Percentiles rank a stretch among this genome's conserved stretches.
Conservation (phyloP, 2,329 filamentous ascomycete genomes). For the Colletotrichum truncatum region DNA sequence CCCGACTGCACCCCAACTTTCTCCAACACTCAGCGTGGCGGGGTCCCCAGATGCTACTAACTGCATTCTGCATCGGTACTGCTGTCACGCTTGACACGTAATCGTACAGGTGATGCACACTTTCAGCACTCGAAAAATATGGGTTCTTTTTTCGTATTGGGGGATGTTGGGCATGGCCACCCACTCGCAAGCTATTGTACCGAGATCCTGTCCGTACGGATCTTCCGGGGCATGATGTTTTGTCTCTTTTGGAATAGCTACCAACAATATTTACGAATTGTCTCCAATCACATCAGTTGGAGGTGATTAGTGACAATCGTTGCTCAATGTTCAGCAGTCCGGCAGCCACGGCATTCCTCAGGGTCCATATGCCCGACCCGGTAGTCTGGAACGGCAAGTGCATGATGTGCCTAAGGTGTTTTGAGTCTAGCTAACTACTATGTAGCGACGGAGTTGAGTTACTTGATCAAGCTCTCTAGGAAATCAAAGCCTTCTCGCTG, state of each 20-base stretch:
- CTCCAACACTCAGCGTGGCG: constrained; percentile 9
- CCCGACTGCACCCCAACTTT: constrained; percentile 27
- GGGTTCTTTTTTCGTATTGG: background rate
- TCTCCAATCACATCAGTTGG: no score
- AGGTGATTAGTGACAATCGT: no score
- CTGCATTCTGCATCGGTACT: background rate
- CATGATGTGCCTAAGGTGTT: background rate
- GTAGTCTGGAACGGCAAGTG: background rate
- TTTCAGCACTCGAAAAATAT: background rate
- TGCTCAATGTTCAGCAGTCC: no score
- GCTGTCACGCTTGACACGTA: constrained; percentile 2
- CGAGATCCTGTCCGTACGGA: background rate
- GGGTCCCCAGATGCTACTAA: constrained; percentile 23
- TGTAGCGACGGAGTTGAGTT: background rate
- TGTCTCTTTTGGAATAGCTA: background rate
- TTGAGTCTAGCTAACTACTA: background rate
- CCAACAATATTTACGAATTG: background rate
- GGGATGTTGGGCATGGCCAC: background rate
- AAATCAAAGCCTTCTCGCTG: constrained; percentile 52
- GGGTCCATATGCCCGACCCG: background rate
- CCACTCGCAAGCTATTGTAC: constrained; percentile 1
- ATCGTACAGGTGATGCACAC: constrained; percentile 1
- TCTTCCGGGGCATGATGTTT: background rate
- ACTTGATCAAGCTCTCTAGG: constrained; percentile 39
- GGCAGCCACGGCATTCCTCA: no score